A percentile compares a stretch with the other conserved stretches of the same genome.
Conservation (phyloP, 345 rosid genomes). For the Corchorus olitorius region DNA sequence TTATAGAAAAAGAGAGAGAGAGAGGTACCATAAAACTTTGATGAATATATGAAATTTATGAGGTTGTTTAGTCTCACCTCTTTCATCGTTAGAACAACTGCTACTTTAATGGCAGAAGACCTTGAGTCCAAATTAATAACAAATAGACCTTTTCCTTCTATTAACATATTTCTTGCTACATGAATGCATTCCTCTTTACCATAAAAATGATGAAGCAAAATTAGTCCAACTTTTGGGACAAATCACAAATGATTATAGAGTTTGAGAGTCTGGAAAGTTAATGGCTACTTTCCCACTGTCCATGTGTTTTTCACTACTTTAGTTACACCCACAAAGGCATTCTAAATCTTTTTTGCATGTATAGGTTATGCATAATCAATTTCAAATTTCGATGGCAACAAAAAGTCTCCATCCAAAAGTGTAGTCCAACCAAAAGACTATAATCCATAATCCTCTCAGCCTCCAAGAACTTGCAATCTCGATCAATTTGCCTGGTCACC, state of each 20-base stretch:
- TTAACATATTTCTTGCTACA: not conserved
- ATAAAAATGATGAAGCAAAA: not conserved
- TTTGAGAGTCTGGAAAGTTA: not conserved
- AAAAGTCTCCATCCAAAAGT: slow-evolving; percentile 20
- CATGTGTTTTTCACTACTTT: not conserved
- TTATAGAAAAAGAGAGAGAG: no score
- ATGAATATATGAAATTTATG: no score
- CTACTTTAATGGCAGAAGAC: no score
- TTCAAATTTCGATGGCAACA: not conserved
- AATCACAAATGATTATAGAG: not conserved
- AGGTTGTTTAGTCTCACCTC: no score
- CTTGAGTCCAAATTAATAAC: no score
- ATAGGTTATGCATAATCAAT: slow-evolving; percentile 12
- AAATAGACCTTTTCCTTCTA: not conserved
- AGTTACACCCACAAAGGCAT: no score
- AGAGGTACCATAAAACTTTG: no score
- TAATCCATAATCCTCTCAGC: slow-evolving; percentile 95
- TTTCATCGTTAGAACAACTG: no score
- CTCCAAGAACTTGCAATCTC: slow-evolving; percentile 92
- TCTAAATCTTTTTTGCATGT: slow-evolving; percentile 61
- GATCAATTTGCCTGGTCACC: slow-evolving; percentile 73
- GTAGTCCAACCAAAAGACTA: slow-evolving; percentile 93
- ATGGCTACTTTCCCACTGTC: not conserved
- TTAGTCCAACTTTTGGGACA: not conserved
- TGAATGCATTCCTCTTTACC: not conserved